Percentiles rank a stretch among this genome's conserved stretches.
phyloP scores from a whole-genome alignment of 768 basidiomycete species.

The Suillus placidus region DNA sequence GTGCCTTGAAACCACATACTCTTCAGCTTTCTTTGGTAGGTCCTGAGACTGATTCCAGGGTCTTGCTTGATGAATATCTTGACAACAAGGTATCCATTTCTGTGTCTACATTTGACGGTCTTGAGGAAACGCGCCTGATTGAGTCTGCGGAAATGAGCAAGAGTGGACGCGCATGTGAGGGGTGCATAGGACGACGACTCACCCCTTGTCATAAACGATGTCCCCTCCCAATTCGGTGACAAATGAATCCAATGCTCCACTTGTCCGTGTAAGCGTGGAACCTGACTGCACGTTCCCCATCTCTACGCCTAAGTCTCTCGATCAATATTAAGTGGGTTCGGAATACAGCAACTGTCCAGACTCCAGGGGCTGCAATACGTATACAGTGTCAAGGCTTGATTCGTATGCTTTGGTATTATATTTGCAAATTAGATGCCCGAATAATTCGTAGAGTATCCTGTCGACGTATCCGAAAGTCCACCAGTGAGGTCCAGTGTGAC shows the following conservation, averaged over 20 bases:
- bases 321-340: background rate
- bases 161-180: background rate
- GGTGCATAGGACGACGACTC: conserved; percentile 17
- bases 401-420: background rate
- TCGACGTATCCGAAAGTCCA: background rate
- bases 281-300: conserved; percentile 85
- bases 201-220: conserved; percentile 93
- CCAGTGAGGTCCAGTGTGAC: background rate
- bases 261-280: conserved; percentile 68
- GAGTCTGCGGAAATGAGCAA: conserved; percentile 19
- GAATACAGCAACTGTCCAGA: background rate
- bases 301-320: background rate
- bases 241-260: conserved; percentile 86
- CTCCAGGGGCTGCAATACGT: background rate
- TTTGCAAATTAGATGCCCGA: background rate
- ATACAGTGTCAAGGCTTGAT: background rate
- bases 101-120: conserved; percentile 87
- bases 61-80: conserved; percentile 98
- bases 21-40: conserved; percentile 78
- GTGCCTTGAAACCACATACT: conserved; percentile 42
- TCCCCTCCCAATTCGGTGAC: conserved; percentile 87
- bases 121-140: conserved; percentile 51
- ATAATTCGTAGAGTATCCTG: background rate
- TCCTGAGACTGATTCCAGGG: conserved; percentile 74
- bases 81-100: conserved; percentile 81